These are phyloP conservation scores for Alopecurus myosuroides DNA, from an alignment of 176 grass and related monocot genomes.

Conservation along the genomic window DNA sequence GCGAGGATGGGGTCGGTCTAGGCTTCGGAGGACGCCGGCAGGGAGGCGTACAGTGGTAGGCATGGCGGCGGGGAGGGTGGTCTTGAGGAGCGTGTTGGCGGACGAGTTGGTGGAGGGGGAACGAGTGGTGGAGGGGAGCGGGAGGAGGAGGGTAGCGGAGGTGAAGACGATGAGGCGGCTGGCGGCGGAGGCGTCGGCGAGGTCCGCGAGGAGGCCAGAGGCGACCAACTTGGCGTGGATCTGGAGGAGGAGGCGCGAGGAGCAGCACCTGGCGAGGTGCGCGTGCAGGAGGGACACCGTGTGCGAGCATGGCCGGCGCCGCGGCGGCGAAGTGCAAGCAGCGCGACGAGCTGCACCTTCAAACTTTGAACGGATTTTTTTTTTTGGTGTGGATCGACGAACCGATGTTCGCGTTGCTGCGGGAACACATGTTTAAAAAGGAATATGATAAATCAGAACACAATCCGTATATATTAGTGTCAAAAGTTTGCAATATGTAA, in stretches of 20 bases:
- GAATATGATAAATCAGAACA: no score
- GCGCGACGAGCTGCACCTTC: not conserved
- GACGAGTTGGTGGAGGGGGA: no score
- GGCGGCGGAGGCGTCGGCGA: constrained; percentile 69
- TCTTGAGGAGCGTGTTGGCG: constrained; percentile 64
- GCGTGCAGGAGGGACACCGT: constrained; percentile 58
- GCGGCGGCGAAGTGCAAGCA: not conserved
- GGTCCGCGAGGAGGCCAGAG: constrained; percentile 64
- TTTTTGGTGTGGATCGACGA: no score
- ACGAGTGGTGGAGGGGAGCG: no score
- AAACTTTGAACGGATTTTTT: no score
- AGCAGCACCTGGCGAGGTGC: constrained; percentile 55
- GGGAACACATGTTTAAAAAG: no score
- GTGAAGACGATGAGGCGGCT: constrained; percentile 64
- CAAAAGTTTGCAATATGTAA: no score
- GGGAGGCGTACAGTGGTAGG: constrained; percentile 59
- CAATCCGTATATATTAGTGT: no score
- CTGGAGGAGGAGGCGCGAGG: constrained; percentile 61
- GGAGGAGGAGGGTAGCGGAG: constrained; percentile 37
- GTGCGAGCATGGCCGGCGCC: constrained; percentile 35
- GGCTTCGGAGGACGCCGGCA: constrained; percentile 42
- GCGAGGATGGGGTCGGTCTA: constrained; percentile 60
- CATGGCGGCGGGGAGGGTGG: constrained; percentile 30
- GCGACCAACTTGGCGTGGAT: constrained; percentile 62
- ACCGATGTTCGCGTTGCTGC: no score